Conservation (phyloP, 768 basidiomycete species). For the Leccinum fibrillosum region DNA sequence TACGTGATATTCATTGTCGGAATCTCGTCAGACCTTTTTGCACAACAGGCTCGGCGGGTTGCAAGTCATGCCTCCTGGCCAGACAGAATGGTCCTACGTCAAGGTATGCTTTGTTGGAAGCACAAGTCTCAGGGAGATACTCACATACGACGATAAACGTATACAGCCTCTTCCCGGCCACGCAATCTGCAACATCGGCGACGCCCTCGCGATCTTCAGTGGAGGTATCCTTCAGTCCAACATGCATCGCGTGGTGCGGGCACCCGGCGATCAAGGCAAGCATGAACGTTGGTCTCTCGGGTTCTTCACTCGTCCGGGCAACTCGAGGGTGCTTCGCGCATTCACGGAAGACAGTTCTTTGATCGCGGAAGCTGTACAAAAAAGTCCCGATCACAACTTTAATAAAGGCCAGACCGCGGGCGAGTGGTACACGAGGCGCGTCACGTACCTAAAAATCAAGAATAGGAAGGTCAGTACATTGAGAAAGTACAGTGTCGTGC, state of each 20-base stretch:
- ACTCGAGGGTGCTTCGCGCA: not conserved
- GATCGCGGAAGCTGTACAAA: not conserved
- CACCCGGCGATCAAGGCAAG: not conserved
- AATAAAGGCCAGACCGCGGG: not conserved
- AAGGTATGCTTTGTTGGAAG: no score
- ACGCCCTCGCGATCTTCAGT: no score
- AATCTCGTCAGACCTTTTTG: no score
- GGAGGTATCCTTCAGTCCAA: not conserved
- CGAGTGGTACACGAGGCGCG: not conserved
- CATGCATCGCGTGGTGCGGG: not conserved
- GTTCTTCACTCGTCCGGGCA: not conserved
- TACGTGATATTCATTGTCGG: no score
- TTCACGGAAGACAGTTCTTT: not conserved
- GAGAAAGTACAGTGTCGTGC: no score
- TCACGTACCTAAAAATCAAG: not conserved
- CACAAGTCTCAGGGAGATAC: no score
- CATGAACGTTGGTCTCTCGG: not conserved
- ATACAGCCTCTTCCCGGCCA: no score
- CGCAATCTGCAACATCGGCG: no score
- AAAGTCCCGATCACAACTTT: not conserved
- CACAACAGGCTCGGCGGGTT: no score
- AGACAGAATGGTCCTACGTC: no score
- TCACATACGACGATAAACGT: no score
- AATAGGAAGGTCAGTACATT: not conserved
- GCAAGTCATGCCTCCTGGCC: no score